Base-by-base conservation (phyloP, 2,329 filamentous ascomycete genomes). In the Fusarium continuum region DNA sequence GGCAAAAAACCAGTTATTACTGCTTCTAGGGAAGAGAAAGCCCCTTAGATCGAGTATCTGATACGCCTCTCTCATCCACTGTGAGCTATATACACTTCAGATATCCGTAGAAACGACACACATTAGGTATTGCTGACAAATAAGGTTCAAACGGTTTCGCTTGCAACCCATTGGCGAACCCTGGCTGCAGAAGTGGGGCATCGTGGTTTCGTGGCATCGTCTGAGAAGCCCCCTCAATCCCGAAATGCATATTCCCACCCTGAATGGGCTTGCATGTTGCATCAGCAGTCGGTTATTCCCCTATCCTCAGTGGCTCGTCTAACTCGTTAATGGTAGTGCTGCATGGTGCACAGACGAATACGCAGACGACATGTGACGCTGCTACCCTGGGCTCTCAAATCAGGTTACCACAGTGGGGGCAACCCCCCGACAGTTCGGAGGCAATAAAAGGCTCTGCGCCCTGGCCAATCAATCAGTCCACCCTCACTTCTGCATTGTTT, bases 171-270 rank as follows among this genome's bases (percentile, higher is more conserved):
- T n/a, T n/a, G n/a, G n/a, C n/a, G n/a, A 17, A 19, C 26, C 43
- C 26, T 49, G 26, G 25, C n/a, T 39, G 17, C 26, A 28, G 9
- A 13, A 26, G 50, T 46, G 48, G 50, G 31, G 50, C 39, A 20
- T 13, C 7, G 4, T 20, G 26, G n/a, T 40, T 40, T 39, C 50
- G 50, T 54, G 50, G 50, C 50, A 54, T n/a, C 10, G 8, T 50
- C 32, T 50, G 22, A 50, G 16, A 40, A 50, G 50, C 34, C 22
- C 6, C 6, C 22, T n/a, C 5, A 29, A 20, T 14, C 26, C 26
- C 8, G 11, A 43, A 31, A 10, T 16, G 23, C 35, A 9, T 3
- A 45, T 28, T 45, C 8, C 50, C 50, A 50, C 50, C 34, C 34
- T 34, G 44, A 50, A n/a, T 54, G 44, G 50, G 26, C 50, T 50